Evolutionary conservation across 495 filamentous ascomycete species (phyloP), one percentile per base, ranked within the genome.

Genomic region (Xylaria venustula): DNA sequence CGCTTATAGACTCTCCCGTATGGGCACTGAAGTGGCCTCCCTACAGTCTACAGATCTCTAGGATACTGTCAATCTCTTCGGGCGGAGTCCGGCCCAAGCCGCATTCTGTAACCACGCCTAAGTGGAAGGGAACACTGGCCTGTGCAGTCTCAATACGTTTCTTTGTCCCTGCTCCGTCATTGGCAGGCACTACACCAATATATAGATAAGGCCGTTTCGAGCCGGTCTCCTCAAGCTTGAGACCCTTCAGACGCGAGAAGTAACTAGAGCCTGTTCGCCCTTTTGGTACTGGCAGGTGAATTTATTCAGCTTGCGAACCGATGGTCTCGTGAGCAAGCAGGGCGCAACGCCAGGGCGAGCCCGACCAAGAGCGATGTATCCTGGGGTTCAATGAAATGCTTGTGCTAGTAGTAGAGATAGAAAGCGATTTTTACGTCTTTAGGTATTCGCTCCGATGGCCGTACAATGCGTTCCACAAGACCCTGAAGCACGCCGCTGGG

Each of bases 331-430:
- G 53, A 26, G 58, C 53, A 30, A 65, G 54, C 20, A 70, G 36
- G 26, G 60, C 53, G 36, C 73, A n/a, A n/a, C n/a, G n/a, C n/a
- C n/a, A n/a, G 74, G 8, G 73, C 73, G 25, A 79, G 40, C 22
- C 71, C 55, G 3, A 77, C 72, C 22, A 68, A 19, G 7, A 75
- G 46, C 3, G 52, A 47, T 28, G 67, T 49, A 51, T 78, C 70
- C 6, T 69, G 54, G 0, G 79, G 78, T 52, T 81, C 73, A 15
- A 77, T 41, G 32, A 76, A 80, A 67, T 79, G 79, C 44, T 64
- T 64, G 55, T 80, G 76, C 3, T 54, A 77, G 54, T 81, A 82
- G 61, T 79, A 82, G 20, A 81, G 67, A 62, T 81, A 79, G 40
- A 73, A 74, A 8, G 73, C 74, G 41, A 81, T 25, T 42, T 71